phyloP scores from a whole-genome alignment of 176 grass and related monocot genomes.

The Cenchrus fungigraminus region DNA sequence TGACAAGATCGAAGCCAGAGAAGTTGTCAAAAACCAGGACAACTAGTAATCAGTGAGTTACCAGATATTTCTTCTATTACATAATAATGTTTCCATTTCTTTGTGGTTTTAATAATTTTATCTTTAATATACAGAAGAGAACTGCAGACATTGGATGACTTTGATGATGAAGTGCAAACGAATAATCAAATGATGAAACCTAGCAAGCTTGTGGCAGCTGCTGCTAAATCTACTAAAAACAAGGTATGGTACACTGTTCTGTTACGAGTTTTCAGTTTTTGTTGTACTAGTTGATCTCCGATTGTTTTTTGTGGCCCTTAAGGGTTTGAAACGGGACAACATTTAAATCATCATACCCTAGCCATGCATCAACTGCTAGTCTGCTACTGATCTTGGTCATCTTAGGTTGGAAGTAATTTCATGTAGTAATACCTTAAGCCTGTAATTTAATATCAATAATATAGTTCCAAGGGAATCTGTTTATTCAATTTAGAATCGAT shows the following conservation, averaged over 20 bases:
- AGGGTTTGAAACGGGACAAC: background rate
- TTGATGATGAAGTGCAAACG: conserved; percentile 82
- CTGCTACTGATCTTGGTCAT: conserved; percentile 4
- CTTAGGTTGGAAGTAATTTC: background rate
- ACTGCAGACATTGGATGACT: conserved; percentile 64
- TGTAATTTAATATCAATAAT: background rate
- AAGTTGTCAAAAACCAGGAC: conserved; percentile 49
- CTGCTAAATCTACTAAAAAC: conserved; percentile 62
- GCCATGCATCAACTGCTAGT: background rate
- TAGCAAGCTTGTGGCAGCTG: conserved; percentile 48
- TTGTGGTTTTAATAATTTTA: conserved; percentile 39
- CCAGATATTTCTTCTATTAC: conserved; percentile 5
- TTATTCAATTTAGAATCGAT: background rate
- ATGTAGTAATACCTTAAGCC: background rate
- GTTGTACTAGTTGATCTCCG: conserved; percentile 22
- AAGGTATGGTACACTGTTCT: conserved; percentile 61
- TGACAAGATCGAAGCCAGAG: conserved; percentile 44
- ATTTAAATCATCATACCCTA: background rate
- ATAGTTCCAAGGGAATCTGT: background rate
- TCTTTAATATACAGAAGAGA: conserved; percentile 48
- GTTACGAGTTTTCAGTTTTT: conserved; percentile 26
- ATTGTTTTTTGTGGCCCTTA: conserved; percentile 7
- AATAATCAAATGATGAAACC: conserved; percentile 48
- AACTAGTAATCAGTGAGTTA: conserved; percentile 58
- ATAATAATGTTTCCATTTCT: conserved; percentile 14